Evolutionary conservation across 2,329 filamentous ascomycete genomes (phyloP), one percentile per base, ranked within the genome.

Genomic region (Phaeosphaeriaceae sp.): DNA sequence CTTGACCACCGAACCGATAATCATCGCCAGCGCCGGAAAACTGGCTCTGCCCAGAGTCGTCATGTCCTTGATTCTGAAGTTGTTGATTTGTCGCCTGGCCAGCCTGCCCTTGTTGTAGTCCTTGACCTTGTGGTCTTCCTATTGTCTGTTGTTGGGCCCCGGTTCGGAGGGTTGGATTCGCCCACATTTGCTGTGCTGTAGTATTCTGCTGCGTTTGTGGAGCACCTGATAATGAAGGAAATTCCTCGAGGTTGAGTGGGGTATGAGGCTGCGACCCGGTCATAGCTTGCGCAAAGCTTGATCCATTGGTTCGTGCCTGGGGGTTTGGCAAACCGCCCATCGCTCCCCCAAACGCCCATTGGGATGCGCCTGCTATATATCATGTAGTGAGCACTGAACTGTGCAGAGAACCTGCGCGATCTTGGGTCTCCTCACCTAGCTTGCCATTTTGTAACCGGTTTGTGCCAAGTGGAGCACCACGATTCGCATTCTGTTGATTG

Each of bases 211-310:
- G 78, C 56, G 81, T 76, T 64, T 84, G 81, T 26, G 82, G 77
- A 15, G 79, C 77, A 48, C 81, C 81, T 36, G 83, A 84, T 60
- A 87, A 72, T 9, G 82, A 83, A 38, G 84, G 84, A 48, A 87
- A 87, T 65, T 87, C 84, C 64, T 81, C 81, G 46, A 81, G 74
- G 66, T 84, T 82, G 60, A 84, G 70, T 48, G 81, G 77, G 20
- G 80, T 79, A 46, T 79, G 76, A 37, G 79, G 74, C 64, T 83
- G 80, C 33, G 79, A 81, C 39, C 76, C 78, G 39, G 79, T 76
- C 56, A 83, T 77, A 55, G 79, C 82, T 70, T 83, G 81, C 55
- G 81, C 81, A 67, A 83, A 84, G 60, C 77, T 83, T 37, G 78
- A 78, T 66, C 69, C 77, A 63, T 81, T 77, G 58, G 74, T 75